Percentiles rank a stretch among this genome's conserved stretches.
Conservation (phyloP, 2,329 filamentous ascomycete species). For the Fusarium udum region DNA sequence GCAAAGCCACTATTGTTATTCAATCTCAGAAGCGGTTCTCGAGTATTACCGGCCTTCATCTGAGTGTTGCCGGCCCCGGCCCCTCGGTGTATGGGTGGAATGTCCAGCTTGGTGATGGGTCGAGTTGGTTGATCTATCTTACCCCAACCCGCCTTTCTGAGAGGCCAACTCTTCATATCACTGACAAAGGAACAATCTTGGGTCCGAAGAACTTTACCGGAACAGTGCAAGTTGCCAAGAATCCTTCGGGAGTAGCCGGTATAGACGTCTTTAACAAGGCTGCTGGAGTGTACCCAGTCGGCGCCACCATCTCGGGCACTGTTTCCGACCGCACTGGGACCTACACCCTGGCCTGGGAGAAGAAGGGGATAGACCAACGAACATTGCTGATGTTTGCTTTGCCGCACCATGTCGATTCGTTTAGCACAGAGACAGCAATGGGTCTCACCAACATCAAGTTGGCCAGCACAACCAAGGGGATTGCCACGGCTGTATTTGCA, state of each 20-base stretch:
- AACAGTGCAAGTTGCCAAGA: background rate
- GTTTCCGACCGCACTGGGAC: background rate
- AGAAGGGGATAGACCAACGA: background rate
- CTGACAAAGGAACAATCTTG: background rate
- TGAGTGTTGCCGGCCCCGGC: background rate
- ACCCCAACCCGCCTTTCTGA: background rate
- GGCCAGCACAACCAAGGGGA: background rate
- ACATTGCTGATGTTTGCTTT: background rate
- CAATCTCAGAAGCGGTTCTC: background rate
- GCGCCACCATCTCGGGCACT: background rate
- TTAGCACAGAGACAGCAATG: background rate
- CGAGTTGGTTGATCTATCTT: background rate
- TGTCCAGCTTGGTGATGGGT: background rate
- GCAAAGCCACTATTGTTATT: background rate
- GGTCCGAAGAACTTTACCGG: background rate
- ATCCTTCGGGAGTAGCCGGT: background rate
- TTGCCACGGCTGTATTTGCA: background rate
- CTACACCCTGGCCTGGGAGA: background rate
- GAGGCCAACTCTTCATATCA: background rate
- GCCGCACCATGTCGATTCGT: background rate
- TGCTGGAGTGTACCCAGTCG: background rate
- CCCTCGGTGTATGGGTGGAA: background rate
- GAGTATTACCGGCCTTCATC: background rate
- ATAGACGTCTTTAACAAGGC: background rate
- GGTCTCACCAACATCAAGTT: background rate